Evolutionary conservation across 148 eudicot species (phyloP).

Genomic region (Chenopodium berlandieri): DNA sequence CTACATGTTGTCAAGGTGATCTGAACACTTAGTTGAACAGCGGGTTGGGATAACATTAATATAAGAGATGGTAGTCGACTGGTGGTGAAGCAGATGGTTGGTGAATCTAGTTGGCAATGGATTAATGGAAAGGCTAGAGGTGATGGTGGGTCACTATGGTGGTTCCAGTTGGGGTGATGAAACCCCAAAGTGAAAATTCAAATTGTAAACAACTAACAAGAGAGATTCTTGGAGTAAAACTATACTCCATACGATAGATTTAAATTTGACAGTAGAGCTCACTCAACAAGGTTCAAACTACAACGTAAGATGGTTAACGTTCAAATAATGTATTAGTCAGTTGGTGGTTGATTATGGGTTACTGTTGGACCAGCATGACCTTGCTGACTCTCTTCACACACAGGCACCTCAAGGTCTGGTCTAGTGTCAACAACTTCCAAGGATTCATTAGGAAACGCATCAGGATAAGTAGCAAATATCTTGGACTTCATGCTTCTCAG

Average conservation of each 20-base stretch:
- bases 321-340: neutral
- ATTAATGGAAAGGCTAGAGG: neutral
- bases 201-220: too few relatives aligned
- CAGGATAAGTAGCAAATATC: slow-evolving; percentile 76
- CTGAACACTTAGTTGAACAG: too few relatives aligned
- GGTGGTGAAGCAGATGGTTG: too few relatives aligned
- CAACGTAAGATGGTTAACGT: neutral
- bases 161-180: neutral
- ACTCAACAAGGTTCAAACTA: neutral
- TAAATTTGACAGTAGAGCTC: neutral
- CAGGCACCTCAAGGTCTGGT: slow-evolving; percentile 77
- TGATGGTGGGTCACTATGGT: neutral
- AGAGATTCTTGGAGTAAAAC: too few relatives aligned
- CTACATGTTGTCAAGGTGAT: too few relatives aligned
- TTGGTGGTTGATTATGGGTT: slow-evolving; percentile 4
- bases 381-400: slow-evolving; percentile 4
- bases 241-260: neutral
- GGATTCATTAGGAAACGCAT: slow-evolving; percentile 76
- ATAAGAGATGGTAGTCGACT: too few relatives aligned
- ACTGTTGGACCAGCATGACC: slow-evolving; percentile 10
- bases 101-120: neutral
- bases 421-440: slow-evolving; percentile 64
- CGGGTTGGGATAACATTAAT: too few relatives aligned
- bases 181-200: neutral
- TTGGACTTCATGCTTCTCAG: slow-evolving; percentile 85